phyloP scores from a whole-genome alignment of 805 yeast genomes.

The Tetrapisispora nanseiensis region DNA sequence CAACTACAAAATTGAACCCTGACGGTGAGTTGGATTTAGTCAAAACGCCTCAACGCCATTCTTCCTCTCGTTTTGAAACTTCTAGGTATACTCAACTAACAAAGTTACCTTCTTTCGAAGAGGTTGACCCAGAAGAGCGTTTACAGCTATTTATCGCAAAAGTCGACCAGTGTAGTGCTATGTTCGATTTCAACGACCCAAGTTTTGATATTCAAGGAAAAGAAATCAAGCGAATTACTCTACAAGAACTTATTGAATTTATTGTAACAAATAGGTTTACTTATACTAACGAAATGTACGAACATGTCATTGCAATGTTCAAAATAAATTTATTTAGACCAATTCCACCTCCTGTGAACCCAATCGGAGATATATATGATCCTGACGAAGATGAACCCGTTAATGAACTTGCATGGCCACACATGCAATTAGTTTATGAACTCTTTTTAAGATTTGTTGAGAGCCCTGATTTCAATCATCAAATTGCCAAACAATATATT shows the following conservation, averaged over 20 bases:
- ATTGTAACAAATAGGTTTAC: slow-evolving; percentile 73
- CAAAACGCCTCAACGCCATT: slow-evolving; percentile 80
- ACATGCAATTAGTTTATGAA: slow-evolving; percentile 94
- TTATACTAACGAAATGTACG: slow-evolving; percentile 85
- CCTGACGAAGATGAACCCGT: slow-evolving; percentile 99
- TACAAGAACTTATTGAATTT: slow-evolving; percentile 83
- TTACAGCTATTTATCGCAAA: slow-evolving; percentile 68
- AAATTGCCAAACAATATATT: slow-evolving; percentile 83
- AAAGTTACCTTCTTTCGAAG: slow-evolving; percentile 79
- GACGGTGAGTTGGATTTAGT: slow-evolving; percentile 71
- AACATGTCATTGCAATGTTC: slow-evolving; percentile 83
- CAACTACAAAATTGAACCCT: slow-evolving; percentile 48
- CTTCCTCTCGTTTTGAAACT: slow-evolving; percentile 85
- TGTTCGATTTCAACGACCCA: slow-evolving; percentile 92
- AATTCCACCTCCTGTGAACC: slow-evolving; percentile 96
- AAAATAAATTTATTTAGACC: slow-evolving; percentile 84
- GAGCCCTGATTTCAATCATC: slow-evolving; percentile 89
- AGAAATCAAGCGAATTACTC: slow-evolving; percentile 77
- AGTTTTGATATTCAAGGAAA: slow-evolving; percentile 86
- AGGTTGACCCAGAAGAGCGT: slow-evolving; percentile 74
- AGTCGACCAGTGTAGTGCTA: slow-evolving; percentile 86
- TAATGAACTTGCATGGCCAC: slow-evolving; percentile 95
- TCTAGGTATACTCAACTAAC: slow-evolving; percentile 53
- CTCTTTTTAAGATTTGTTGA: slow-evolving; percentile 88
- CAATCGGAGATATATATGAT: slow-evolving; percentile 89